These are phyloP conservation scores for Blastobotrys peoriensis DNA, from an alignment of 805 yeast genomes.

Conservation along the genomic window DNA sequence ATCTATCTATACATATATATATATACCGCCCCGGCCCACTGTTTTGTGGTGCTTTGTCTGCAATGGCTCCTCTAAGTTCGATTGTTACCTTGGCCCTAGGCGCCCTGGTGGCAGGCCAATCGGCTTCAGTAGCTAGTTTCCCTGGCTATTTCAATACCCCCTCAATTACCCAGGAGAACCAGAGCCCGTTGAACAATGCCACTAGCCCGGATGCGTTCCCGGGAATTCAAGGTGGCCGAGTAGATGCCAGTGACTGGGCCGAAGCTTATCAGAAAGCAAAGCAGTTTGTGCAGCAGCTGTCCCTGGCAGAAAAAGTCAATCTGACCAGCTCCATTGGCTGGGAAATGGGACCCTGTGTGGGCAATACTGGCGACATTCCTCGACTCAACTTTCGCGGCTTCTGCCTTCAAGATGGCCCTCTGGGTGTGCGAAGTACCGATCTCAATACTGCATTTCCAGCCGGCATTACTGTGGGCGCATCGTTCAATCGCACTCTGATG, in stretches of 20 bases:
- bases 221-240: slow-evolving; percentile 13
- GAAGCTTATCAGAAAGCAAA: slow-evolving; percentile 52
- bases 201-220: not conserved
- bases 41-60: too few species aligned
- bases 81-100: not conserved
- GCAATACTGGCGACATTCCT: slow-evolving; percentile 55
- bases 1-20: too few species aligned
- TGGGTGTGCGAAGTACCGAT: slow-evolving; percentile 54
- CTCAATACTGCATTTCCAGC: slow-evolving; percentile 52
- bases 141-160: not conserved
- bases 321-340: slow-evolving; percentile 60
- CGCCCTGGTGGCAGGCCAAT: not conserved
- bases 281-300: slow-evolving; percentile 49
- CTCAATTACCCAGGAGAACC: not conserved
- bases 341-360: slow-evolving; percentile 57
- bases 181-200: not conserved
- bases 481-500: slow-evolving; percentile 49
- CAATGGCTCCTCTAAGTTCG: not conserved
- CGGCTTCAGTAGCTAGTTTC: not conserved
- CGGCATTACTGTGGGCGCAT: slow-evolving; percentile 52
- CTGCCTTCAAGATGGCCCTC: slow-evolving; percentile 59
- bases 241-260: slow-evolving; percentile 43
- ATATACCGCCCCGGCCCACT: too few species aligned
- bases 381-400: slow-evolving; percentile 48
- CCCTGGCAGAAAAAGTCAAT: slow-evolving; percentile 54